Conservation (phyloP, 371 early-diverging fungal species). For the Mortierella sp. region DNA sequence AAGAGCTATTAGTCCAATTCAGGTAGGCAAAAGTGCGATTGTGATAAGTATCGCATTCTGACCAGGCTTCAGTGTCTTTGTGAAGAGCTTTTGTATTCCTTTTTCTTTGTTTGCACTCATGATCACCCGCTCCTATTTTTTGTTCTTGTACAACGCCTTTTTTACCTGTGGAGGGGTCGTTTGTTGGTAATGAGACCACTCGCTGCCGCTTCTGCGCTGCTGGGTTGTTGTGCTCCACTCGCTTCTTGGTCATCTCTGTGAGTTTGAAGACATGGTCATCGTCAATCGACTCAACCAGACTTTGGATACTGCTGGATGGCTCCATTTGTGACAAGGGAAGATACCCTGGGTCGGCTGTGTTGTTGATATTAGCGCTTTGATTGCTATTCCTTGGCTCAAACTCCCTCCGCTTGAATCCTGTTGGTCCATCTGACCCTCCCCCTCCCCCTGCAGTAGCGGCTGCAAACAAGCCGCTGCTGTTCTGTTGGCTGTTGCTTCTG, state of each 20-base stretch:
- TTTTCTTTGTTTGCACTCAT: not conserved
- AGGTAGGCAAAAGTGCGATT: not conserved
- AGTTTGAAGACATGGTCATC: constrained; percentile 55
- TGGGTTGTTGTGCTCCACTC: constrained; percentile 55
- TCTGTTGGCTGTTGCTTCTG: constrained; percentile 4
- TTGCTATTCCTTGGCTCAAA: constrained; percentile 24
- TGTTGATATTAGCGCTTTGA: not conserved
- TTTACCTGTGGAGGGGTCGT: constrained; percentile 32
- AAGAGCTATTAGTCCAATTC: not conserved
- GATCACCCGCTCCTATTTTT: constrained; percentile 3
- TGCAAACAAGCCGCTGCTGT: not conserved
- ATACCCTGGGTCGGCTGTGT: constrained; percentile 3
- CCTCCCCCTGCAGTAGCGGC: constrained; percentile 16
- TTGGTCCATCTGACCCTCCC: not conserved
- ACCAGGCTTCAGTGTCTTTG: not conserved
- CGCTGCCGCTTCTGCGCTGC: constrained; percentile 48
- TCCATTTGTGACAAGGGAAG: constrained; percentile 29
- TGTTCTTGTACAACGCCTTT: not conserved
- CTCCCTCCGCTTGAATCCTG: constrained; percentile 31
- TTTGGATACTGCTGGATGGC: constrained; percentile 50
- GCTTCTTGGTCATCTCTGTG: constrained; percentile 57
- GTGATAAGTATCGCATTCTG: not conserved
- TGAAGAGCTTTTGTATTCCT: not conserved
- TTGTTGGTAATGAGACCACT: constrained; percentile 37
- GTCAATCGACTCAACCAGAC: constrained; percentile 56